Percentiles rank a stretch among this genome's conserved stretches.
Evolutionary conservation across 2,329 filamentous ascomycete genomes (phyloP).

Genomic region (Hymenoscyphus salicellus): DNA sequence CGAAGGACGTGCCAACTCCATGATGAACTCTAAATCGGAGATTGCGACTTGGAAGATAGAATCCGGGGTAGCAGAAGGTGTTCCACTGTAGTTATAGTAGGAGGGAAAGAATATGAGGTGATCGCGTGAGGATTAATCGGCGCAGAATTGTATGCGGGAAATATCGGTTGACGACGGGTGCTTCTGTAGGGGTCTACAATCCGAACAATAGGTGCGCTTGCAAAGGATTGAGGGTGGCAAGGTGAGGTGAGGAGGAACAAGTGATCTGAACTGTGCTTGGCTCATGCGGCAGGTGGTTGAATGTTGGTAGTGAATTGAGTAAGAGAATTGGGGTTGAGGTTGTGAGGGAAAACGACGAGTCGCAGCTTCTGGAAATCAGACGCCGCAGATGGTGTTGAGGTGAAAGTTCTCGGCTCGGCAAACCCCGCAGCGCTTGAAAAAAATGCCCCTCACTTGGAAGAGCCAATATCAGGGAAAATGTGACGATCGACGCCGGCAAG

Average conservation of each 20-base stretch:
- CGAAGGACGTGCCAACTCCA: conserved; percentile 28
- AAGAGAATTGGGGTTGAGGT: conserved; percentile 2
- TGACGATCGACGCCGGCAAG: neutral
- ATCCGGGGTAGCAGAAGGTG: conserved; percentile 5
- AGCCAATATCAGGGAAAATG: neutral
- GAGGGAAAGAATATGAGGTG: conserved; percentile 9
- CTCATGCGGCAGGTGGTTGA: conserved; percentile 9
- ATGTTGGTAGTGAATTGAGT: neutral
- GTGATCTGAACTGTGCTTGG: neutral
- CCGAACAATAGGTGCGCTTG: neutral
- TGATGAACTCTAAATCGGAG: conserved; percentile 7
- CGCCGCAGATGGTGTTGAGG: conserved; percentile 4
- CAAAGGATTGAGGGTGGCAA: neutral
- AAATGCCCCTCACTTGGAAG: conserved; percentile 8
- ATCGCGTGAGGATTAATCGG: conserved; percentile 26
- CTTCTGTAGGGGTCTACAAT: neutral
- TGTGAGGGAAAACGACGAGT: neutral
- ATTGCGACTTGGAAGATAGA: conserved; percentile 6
- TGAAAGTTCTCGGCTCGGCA: conserved; percentile 8
- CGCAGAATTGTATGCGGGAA: conserved; percentile 12
- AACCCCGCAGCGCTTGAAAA: conserved; percentile 20
- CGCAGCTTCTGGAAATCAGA: neutral
- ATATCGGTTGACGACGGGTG: conserved; percentile 21
- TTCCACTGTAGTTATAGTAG: neutral
- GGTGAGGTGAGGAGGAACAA: neutral